Conservation (phyloP, 176 grass and related monocot genomes). For the Alloteropsis semialata region DNA sequence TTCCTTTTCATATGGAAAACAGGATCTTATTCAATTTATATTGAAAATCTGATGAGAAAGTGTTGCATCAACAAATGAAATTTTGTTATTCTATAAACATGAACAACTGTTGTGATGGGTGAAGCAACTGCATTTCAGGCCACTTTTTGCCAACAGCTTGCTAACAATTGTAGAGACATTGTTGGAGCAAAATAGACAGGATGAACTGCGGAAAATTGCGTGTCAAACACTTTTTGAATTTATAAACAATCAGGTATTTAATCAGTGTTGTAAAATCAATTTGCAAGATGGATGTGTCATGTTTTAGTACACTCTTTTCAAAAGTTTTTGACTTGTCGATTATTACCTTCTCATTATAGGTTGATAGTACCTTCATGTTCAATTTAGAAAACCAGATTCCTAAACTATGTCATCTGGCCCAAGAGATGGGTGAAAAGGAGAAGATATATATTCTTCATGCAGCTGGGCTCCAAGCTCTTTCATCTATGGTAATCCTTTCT, state of each 20-base stretch:
- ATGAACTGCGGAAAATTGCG: conserved; percentile 71
- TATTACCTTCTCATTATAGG: conserved; percentile 43
- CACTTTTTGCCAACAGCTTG: conserved; percentile 88
- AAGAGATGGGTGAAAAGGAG: conserved; percentile 80
- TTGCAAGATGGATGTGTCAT: background rate
- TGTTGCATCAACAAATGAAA: background rate
- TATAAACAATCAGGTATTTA: conserved; percentile 81
- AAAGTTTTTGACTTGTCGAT: conserved; percentile 13
- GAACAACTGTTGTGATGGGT: background rate
- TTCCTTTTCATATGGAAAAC: background rate
- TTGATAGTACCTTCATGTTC: conserved; percentile 92
- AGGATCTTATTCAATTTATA: background rate
- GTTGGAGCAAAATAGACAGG: conserved; percentile 84
- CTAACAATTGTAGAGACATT: conserved; percentile 74
- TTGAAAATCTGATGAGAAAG: conserved; percentile 5
- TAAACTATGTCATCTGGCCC: conserved; percentile 72
- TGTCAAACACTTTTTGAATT: conserved; percentile 92
- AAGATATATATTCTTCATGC: conserved; percentile 52
- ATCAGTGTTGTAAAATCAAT: conserved; percentile 26
- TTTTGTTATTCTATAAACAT: background rate
- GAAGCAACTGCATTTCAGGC: conserved; percentile 60
- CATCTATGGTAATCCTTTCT: conserved; percentile 73
- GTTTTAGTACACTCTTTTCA: background rate
- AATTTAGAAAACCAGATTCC: conserved; percentile 89
- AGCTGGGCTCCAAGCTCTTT: conserved; percentile 86